Conservation (phyloP, 257 asterid genomes). For the Solanum piurae region DNA sequence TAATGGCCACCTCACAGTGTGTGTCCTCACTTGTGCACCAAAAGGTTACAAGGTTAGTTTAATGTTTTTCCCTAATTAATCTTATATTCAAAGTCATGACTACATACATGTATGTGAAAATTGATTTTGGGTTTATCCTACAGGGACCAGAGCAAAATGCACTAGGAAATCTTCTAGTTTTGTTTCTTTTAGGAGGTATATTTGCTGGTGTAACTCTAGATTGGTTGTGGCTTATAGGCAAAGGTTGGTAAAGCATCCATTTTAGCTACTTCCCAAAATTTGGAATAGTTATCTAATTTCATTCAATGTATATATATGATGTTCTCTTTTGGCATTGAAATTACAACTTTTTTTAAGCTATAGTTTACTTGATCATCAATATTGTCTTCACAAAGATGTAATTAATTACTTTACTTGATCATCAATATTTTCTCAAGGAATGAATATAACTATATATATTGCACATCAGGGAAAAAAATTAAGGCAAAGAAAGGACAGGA, state of each 20-base stretch:
- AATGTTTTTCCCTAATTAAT: not conserved
- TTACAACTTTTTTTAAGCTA: not conserved
- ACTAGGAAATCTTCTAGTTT: conserved; percentile 23
- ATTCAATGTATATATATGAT: not conserved
- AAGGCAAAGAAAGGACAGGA: not conserved
- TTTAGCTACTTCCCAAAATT: not conserved
- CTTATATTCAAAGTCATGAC: not conserved
- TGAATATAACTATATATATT: not conserved
- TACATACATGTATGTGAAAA: not conserved
- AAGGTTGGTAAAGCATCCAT: conserved; percentile 27
- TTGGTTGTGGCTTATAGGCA: conserved; percentile 41
- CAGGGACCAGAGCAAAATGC: conserved; percentile 41
- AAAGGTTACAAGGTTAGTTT: conserved; percentile 33
- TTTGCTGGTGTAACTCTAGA: conserved; percentile 29
- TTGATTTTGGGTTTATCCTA: not conserved
- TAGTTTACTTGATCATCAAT: not conserved
- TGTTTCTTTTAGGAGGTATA: conserved; percentile 31
- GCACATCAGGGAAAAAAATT: not conserved
- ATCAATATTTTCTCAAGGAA: not conserved
- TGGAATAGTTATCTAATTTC: not conserved
- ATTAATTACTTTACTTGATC: not conserved
- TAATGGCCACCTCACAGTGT: conserved; percentile 35
- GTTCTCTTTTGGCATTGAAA: not conserved
- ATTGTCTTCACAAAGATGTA: not conserved
- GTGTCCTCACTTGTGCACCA: conserved; percentile 36